Conservation (phyloP, 1,139 yeast species). For the Taphrina wiesneri region DNA sequence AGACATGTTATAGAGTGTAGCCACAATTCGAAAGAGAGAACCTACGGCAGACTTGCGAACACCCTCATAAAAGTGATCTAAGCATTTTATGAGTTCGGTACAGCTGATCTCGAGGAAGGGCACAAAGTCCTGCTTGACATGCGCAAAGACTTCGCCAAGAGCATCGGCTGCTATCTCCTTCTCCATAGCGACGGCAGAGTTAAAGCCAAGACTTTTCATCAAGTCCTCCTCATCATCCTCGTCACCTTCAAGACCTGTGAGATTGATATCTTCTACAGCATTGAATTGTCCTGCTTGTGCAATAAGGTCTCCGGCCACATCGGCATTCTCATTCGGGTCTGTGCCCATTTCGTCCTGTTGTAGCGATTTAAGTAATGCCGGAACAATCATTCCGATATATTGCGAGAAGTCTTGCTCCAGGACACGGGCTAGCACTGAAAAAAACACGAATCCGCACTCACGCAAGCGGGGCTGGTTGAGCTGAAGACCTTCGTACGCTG, state of each 20-base stretch:
- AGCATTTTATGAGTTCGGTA: slow-evolving; percentile 66
- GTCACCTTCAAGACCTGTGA: slow-evolving; percentile 44
- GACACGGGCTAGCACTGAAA: slow-evolving; percentile 91
- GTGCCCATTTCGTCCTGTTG: slow-evolving; percentile 59
- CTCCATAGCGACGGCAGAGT: slow-evolving; percentile 93
- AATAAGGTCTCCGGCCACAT: slow-evolving; percentile 37
- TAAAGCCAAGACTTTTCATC: slow-evolving; percentile 73
- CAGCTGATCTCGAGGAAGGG: slow-evolving; percentile 75
- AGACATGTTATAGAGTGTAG: slow-evolving; percentile 60
- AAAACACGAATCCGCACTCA: slow-evolving; percentile 94
- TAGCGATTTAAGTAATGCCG: slow-evolving; percentile 78
- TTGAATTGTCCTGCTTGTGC: slow-evolving; percentile 40
- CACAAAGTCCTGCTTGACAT: slow-evolving; percentile 77
- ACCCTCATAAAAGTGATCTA: slow-evolving; percentile 80
- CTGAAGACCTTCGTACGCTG: slow-evolving; percentile 77
- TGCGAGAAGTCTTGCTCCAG: slow-evolving; percentile 88
- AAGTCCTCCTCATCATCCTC: slow-evolving; percentile 45
- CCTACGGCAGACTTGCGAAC: slow-evolving; percentile 84
- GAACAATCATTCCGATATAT: slow-evolving; percentile 77
- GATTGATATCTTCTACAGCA: slow-evolving; percentile 41
- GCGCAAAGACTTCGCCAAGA: slow-evolving; percentile 80
- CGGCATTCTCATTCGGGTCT: slow-evolving; percentile 35
- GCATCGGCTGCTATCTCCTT: slow-evolving; percentile 97
- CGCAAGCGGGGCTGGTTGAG: slow-evolving; percentile 81
- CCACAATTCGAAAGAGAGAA: slow-evolving; percentile 78